Percentiles rank a stretch among this genome's conserved stretches.
These are phyloP conservation scores for Calonectria ilicicola DNA, from an alignment of 2,329 filamentous ascomycete genomes.

Conservation along the genomic window DNA sequence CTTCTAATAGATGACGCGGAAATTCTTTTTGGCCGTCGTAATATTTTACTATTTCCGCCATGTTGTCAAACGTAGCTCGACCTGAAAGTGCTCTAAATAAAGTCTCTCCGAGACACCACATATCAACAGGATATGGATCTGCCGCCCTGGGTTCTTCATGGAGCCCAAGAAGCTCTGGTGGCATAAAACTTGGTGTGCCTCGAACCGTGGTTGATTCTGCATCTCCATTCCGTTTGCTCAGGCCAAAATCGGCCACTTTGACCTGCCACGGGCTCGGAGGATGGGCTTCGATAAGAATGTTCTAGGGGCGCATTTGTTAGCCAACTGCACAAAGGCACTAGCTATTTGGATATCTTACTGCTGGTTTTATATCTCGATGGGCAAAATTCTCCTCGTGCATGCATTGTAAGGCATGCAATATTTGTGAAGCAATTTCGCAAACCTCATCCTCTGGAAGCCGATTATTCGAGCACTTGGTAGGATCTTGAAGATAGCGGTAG, in stretches of 20 bases:
- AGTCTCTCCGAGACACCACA: slow-evolving; percentile 10
- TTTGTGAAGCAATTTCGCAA: neutral
- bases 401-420: neutral
- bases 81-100: neutral
- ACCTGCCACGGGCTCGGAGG: neutral
- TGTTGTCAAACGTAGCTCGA: neutral
- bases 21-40: neutral
- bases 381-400: neutral
- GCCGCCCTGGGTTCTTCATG: neutral
- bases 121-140: neutral
- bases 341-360: neutral
- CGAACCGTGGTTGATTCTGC: neutral
- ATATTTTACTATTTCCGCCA: neutral
- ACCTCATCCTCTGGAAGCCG: neutral
- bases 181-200: neutral
- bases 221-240: neutral
- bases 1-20: neutral
- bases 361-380: slow-evolving; percentile 2
- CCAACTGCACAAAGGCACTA: neutral
- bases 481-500: neutral
- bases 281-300: slow-evolving; percentile 1
- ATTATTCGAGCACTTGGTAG: neutral
- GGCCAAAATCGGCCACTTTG: neutral
- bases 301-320: neutral
- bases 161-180: neutral